Base-by-base conservation (phyloP, 1,284 basidiomycete genomes). In the Ustilago lituana region DNA sequence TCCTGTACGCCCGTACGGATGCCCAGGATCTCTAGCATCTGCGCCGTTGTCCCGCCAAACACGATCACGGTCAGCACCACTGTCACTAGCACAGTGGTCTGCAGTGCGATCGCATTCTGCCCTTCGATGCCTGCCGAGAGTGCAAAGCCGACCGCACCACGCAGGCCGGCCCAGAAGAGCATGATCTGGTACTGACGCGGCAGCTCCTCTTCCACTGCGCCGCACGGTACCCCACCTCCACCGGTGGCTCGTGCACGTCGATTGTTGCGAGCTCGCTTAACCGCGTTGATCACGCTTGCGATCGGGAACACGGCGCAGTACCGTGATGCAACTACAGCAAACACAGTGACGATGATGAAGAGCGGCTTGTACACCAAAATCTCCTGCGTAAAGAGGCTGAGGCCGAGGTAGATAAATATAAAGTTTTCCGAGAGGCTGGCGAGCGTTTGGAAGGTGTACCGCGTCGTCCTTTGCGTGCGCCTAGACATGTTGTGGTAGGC, bases 401-500 rank as follows among this genome's bases (percentile, higher is more conserved):
- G 87, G 20, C 96, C 96, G 66, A 99, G 90, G 83, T 98, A 98
- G 80, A 99, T 94, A 85, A 99, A 99, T 84, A 99, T 98, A 82
- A 98, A 99, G 83, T 98, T 98, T 84, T 99, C 96, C 22, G 92
- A 93, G 20, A 98, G 88, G 36, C 58, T 81, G 41, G 80, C 77
- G 11, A 82, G 64, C 3, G 79, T 82, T 43, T 80, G 78, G 58
- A 82, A 79, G 15, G 74, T 93, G 85, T 94, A 96, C 82, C 95
- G 94, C n/a, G 91, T 93, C 11, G 94, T 91, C 39, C 91, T 87
- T 80, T 98, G 96, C 0, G 96, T 98, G 52, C 92, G 88, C 23
- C 88, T 88, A 4, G 94, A 97, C 95, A 99, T 99, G 56, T 93
- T 98, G 85, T 98, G 94, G 82, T 97, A 98, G 3, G 95, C 95